Evolutionary conservation across 2,329 filamentous ascomycete genomes (phyloP).

Genomic region (Raffaelea deltoideospora): DNA sequence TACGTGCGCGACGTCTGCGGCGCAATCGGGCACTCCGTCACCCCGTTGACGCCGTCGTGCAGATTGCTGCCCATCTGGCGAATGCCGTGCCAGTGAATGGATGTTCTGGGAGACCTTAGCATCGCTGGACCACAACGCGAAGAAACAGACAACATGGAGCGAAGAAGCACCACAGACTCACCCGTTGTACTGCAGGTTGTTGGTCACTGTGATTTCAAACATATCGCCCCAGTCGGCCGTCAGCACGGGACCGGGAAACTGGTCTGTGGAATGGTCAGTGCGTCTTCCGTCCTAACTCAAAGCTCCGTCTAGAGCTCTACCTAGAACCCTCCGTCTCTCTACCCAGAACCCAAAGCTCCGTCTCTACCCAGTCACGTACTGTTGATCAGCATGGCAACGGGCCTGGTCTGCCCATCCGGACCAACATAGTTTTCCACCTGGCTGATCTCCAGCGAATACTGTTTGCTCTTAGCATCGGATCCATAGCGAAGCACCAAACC

Average conservation of each 20-base stretch:
- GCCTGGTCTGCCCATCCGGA: constrained; percentile 9
- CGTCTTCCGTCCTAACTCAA: too few relatives aligned
- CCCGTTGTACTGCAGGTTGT: constrained; percentile 10
- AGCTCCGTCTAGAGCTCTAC: too few relatives aligned
- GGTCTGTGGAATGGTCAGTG: background rate
- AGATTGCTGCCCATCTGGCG: constrained; percentile 16
- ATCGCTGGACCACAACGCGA: background rate
- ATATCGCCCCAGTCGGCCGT: constrained; percentile 11
- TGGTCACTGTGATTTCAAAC: constrained; percentile 7
- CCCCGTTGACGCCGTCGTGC: constrained; percentile 18
- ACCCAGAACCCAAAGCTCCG: too few relatives aligned
- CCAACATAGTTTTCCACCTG: constrained; percentile 7
- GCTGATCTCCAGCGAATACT: constrained; percentile 8
- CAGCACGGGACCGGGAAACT: constrained; percentile 7
- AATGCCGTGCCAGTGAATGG: constrained; percentile 22
- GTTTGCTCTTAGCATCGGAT: background rate
- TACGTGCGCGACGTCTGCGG: constrained; percentile 24
- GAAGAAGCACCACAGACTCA: constrained; percentile 1
- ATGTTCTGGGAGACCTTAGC: constrained; percentile 15
- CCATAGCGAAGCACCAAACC: background rate
- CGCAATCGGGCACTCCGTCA: constrained; percentile 38
- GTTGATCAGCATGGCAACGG: constrained; percentile 9
- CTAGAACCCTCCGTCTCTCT: too few relatives aligned
- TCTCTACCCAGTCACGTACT: constrained; percentile 1
- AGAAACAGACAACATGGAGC: background rate